Evolutionary conservation across 2,329 filamentous ascomycete genomes (phyloP).

Genomic region (Domatiomyces globalis): DNA sequence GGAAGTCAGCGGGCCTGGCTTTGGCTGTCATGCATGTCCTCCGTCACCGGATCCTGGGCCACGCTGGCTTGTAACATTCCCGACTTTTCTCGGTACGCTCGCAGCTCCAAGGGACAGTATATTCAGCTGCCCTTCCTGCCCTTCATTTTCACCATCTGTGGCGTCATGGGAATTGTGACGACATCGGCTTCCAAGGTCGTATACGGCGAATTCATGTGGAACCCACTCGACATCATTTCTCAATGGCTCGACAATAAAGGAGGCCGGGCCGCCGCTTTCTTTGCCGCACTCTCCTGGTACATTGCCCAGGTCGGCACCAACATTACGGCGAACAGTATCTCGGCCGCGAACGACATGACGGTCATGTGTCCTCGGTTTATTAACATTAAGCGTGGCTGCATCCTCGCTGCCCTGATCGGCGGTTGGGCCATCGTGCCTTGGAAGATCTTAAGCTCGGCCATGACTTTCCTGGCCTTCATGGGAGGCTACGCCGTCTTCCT

Average conservation of each 20-base stretch:
- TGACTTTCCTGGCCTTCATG: slow-evolving; percentile 28
- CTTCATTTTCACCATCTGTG: slow-evolving; percentile 36
- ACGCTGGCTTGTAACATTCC: slow-evolving; percentile 38
- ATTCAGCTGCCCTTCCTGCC: slow-evolving; percentile 34
- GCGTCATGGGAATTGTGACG: slow-evolving; percentile 42
- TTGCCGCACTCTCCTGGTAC: slow-evolving; percentile 40
- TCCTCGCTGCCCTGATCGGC: slow-evolving; percentile 26
- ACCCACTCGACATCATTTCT: slow-evolving; percentile 29
- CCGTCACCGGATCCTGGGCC: slow-evolving; percentile 20
- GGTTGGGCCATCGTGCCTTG: slow-evolving; percentile 34
- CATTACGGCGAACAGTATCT: slow-evolving; percentile 39
- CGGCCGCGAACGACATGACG: slow-evolving; percentile 35
- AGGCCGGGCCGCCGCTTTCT: slow-evolving; percentile 31
- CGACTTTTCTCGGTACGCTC: slow-evolving; percentile 36
- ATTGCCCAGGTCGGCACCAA: slow-evolving; percentile 43
- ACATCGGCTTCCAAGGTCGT: slow-evolving; percentile 33
- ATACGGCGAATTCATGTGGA: slow-evolving; percentile 28
- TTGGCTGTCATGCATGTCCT: slow-evolving; percentile 14
- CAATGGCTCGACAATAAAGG: slow-evolving; percentile 21
- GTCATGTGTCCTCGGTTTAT: slow-evolving; percentile 39
- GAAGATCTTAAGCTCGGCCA: slow-evolving; percentile 32
- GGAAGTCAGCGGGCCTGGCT: slow-evolving; percentile 40
- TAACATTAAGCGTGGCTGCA: slow-evolving; percentile 36
- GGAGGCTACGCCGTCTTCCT: slow-evolving; percentile 22
- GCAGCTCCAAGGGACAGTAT: slow-evolving; percentile 25